These are phyloP conservation scores for Geum urbanum DNA, from an alignment of 306 rosid species.

Conservation along the genomic window DNA sequence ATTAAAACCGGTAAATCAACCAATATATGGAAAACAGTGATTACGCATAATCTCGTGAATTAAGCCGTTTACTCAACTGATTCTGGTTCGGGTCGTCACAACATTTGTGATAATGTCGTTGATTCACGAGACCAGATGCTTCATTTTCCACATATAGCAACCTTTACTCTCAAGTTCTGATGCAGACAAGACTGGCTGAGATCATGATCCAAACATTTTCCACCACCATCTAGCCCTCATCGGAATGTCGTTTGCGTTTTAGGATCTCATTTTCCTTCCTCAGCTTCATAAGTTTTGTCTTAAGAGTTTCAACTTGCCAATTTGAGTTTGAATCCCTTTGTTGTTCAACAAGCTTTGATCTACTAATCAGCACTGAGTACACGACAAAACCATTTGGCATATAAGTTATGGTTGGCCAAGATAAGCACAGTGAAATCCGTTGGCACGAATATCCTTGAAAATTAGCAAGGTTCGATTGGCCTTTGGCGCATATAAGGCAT, in stretches of 20 bases:
- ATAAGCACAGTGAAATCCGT: neutral
- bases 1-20: too few species aligned
- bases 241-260: slow-evolving; percentile 43
- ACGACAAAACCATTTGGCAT: slow-evolving; percentile 7
- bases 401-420: neutral
- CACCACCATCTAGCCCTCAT: slow-evolving; percentile 24
- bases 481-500: too few species aligned
- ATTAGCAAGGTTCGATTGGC: too few species aligned
- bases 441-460: too few species aligned
- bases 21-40: too few species aligned
- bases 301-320: slow-evolving; percentile 62
- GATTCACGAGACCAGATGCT: neutral
- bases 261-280: slow-evolving; percentile 69
- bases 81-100: too few species aligned
- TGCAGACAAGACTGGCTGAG: neutral
- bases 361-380: slow-evolving; percentile 53
- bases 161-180: neutral
- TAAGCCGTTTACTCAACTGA: too few species aligned
- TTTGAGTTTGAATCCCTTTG: slow-evolving; percentile 50
- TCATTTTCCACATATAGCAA: neutral
- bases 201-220: neutral
- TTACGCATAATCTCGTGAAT: too few species aligned
- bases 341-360: slow-evolving; percentile 54
- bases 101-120: neutral
- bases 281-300: slow-evolving; percentile 57